Base-by-base conservation (phyloP, 352 stramenopile species). In the Pythium pyrilobum region DNA sequence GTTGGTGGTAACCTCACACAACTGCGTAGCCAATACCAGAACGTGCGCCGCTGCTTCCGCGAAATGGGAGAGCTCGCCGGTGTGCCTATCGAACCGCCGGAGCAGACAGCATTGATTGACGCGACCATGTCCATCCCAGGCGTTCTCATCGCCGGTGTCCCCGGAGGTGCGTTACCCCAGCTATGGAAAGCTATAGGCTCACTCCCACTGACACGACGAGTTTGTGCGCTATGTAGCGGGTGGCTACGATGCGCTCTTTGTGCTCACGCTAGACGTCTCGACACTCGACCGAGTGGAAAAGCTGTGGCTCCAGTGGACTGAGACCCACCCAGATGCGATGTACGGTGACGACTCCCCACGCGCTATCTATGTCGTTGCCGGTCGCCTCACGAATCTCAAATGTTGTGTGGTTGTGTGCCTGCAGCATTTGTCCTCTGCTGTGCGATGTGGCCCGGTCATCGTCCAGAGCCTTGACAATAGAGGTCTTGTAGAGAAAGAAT, bases 241-340 rank as follows among this genome's bases (percentile, higher is more conserved):
- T 59, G 96, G 96, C 29, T 97, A 97, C 56, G 96, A 99, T 67
- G 96, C 96, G 1, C 81, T 99, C 47, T 98, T 96, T 66, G 96
- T 94, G 24, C 47, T 97, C 23, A 74, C 84, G 20, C 52, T 97
- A 34, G 73, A 96, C 48, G 52, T 68, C n/a, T 38, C 60, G 11
- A 74, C 67, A 21, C 50, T 91, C 3, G 56, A 67, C 36, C 56
- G 41, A 24, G 79, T 97, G 21, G 81, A 96, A 65, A 45, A 75
- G 23, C 57, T 96, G 34, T 96, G 88, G 88, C 31, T 74, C 1
- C 49, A 62, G 20, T 96, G 86, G 86, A 44, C 73, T n/a, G 44
- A 47, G 3, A 76, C 56, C 0, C 67, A 86, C 28, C 69, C 71
- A 10, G 32, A 66, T 31, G 67, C 70, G 13, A 64, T 73, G 77